Base-by-base conservation (phyloP, 2,329 filamentous ascomycete species). In the Tolypocladium ovalisporum region DNA sequence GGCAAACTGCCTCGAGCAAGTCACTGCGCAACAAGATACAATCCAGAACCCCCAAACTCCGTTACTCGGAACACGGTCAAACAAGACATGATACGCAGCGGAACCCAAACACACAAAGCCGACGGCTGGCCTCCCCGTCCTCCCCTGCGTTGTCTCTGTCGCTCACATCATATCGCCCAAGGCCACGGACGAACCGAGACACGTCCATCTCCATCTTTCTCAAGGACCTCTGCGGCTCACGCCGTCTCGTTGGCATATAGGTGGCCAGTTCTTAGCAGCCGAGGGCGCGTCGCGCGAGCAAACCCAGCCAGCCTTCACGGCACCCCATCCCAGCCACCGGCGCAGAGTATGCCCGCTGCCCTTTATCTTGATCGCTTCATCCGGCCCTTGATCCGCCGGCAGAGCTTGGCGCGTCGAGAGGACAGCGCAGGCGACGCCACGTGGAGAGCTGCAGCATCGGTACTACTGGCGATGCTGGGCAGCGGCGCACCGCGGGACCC, bases 401-500 rank as follows among this genome's bases (percentile, higher is more conserved):
- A 55, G 24, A 35, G 17, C 22, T 22, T 40, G 27, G 27, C 49
- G n/a, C 7, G 3, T 29, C 37, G 52, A 17, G 34, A 29, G 10
- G 42, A 27, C 10, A 19, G 24, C 27, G 56, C 29, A 24, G n/a
- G 22, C 35, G 49, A 34, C 1, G 53, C 53, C n/a, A 57, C 22
- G 7, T 42, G 52, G 22, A 29, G 42, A 15, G 52, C 27, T 37
- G 27, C 17, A 22, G 52, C 27, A n/a, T 54, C 52, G 9, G 40
- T 32, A 17, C 42, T 36, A 10, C 56, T 52, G 35, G 32, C 42
- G 35, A 27, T 49, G 52, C 42, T 42, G 56, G 22, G 35, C 52
- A 52, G 54, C 52, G 66, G 61, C 56, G 64, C 59, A 58, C 63
- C 61, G 56, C 59, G 57, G 29, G 61, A 66, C 59, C 62, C 64